Evolutionary conservation across 192 early-diverging fungal species (phyloP), one percentile per base, ranked within the genome.

Genomic region (Spizellomyces punctatus): DNA sequence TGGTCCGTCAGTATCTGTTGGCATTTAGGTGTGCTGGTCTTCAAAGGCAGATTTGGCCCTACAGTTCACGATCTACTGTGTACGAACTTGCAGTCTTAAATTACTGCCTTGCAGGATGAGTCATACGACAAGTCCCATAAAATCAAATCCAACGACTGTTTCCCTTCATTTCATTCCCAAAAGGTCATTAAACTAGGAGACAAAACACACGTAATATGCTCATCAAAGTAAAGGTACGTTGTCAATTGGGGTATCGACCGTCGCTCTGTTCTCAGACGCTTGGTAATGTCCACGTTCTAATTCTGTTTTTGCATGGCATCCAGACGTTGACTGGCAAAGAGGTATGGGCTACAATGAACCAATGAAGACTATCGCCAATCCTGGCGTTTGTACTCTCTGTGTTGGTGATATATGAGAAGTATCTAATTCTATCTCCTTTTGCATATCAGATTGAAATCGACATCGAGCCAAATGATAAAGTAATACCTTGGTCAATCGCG

Each of bases 241-340:
- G 48, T 27, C 41, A 44, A 0, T 36, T 36, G 27, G 27, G 27
- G 27, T 17, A 48, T 45, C 17, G 9, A 6, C 46, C 16, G 16
- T 9, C 47, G 5, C 19, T 8, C 45, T 46, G 12, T 69, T 52
- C 22, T 44, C 16, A 46, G 14, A 14, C 10, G 19, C 46, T 17
- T 27, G 60, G 55, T 47, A 43, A 58, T 46, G 10, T 27, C 46
- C 16, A 45, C 16, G 42, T 8, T 6, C 57, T 62, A 8, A 47
- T 64, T 41, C 67, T 9, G 6, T 21, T 59, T 21, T 59, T 36
- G 27, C 27, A 36, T 36, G 27, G 27, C 27, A 36, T 36, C 0
- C 27, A 95, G 93, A 95, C 92, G 5, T 87, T 95, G 63, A 93
- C 92, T 8, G 93, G 93, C 63, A 93, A 91, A 77, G 91, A 93